These are phyloP conservation scores for Helianthus tuberosus DNA, from an alignment of 129 eudicot species.

Conservation along the genomic window DNA sequence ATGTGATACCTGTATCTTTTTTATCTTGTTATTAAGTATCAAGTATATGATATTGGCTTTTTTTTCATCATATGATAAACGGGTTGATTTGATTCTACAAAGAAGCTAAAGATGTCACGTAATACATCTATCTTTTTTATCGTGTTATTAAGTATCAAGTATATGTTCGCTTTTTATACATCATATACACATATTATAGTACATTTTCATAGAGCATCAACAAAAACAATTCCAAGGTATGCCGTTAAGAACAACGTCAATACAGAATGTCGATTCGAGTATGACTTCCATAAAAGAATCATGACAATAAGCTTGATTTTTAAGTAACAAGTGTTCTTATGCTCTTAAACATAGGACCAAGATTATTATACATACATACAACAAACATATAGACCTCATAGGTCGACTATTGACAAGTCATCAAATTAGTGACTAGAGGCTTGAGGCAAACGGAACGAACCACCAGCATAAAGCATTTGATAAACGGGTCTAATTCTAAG, in stretches of 20 bases:
- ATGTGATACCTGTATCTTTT: no score
- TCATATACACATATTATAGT: no score
- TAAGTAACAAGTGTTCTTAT: constrained; percentile 14
- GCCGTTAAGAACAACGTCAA: no score
- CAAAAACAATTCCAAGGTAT: not conserved
- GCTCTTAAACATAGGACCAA: constrained; percentile 5
- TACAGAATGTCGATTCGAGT: not conserved
- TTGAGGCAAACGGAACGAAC: constrained; percentile 83
- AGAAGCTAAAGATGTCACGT: no score
- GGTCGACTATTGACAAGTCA: not conserved
- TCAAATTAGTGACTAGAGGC: constrained; percentile 40
- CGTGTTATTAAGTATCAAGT: no score
- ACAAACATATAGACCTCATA: constrained; percentile 2
- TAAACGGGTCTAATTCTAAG: constrained; percentile 89
- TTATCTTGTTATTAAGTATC: no score
- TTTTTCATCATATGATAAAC: no score
- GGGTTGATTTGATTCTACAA: no score
- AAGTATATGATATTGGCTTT: no score
- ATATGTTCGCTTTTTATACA: no score
- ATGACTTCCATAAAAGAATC: constrained; percentile 21
- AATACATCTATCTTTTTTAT: no score
- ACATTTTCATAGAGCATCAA: not conserved
- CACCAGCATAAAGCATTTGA: constrained; percentile 93
- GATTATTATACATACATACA: constrained; percentile 22
- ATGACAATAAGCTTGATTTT: constrained; percentile 8